Base-by-base conservation (phyloP, 2,329 filamentous ascomycete genomes). In the Neopestalotiopsis clavispora region DNA sequence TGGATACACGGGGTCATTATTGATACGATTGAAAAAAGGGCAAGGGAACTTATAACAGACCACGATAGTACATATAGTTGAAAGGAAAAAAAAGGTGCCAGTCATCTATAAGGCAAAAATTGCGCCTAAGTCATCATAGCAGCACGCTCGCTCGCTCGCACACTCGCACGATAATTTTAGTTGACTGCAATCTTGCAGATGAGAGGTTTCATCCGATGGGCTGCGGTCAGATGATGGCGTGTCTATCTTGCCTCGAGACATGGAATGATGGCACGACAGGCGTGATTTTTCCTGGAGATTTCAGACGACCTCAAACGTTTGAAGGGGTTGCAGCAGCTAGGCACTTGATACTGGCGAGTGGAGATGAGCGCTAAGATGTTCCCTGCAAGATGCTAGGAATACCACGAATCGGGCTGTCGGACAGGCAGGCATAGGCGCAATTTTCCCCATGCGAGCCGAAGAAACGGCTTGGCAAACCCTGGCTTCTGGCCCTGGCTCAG, bases 381-480 rank as follows among this genome's bases (percentile, higher is more conserved):
- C 42, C 42, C 42, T 49, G 42, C 13, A 49, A 38, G 1, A 7
- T 10, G 34, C 6, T 57, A 28, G 64, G 45, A 32, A 20, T 12
- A 58, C 20, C 5, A 14, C 38, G 64, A 66, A 38, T 66, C 64
- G 42, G 23, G 4, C 64, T 14, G 32, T 66, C 64, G 42, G 23
- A 14, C 64, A 23, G 32, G 17, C 38, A 20, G 52, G 42, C 64
- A 52, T 45, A 13, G 34, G 65, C 68, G 67, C 65, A 28, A 65
- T 66, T 65, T 67, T 66, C 45, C 45, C 45, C 20, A 52, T 52
- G 45, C 45, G 45, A 52, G 45, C 45, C 45, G 45, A 67, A 69
- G 68, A 69, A 69, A 69, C 68, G 61, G 10, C 68, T 69, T 69
- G 68, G 68, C 68, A 56, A 28, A 67, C 32, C 65, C 65, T 60